Conservation (phyloP, 805 yeast genomes). For the Candida silvicultrix region DNA sequence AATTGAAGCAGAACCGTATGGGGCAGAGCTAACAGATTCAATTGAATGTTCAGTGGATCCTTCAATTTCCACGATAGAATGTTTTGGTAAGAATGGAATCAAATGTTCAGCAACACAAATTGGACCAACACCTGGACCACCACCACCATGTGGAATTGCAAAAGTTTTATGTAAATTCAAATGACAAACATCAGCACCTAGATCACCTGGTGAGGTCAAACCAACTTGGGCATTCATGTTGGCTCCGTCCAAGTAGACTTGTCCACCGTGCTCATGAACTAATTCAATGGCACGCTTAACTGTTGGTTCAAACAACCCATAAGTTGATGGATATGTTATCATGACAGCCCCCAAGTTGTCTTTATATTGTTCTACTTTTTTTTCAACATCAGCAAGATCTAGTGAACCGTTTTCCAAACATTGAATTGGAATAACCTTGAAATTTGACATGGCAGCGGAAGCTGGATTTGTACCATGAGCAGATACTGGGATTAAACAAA, state of each 20-base stretch:
- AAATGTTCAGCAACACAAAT: slow-evolving; percentile 86
- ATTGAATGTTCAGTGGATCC: slow-evolving; percentile 44
- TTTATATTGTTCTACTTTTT: slow-evolving; percentile 64
- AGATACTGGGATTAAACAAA: slow-evolving; percentile 92
- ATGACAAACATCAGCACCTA: slow-evolving; percentile 98
- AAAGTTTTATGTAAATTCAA: slow-evolving; percentile 95
- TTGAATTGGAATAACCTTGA: slow-evolving; percentile 89
- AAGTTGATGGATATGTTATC: slow-evolving; percentile 98
- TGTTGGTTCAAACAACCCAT: slow-evolving; percentile 93
- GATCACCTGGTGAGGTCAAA: slow-evolving; percentile 91
- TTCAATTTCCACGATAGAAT: slow-evolving; percentile 48
- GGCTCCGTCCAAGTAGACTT: slow-evolving; percentile 97
- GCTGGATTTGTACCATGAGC: slow-evolving; percentile 99
- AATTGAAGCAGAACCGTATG: slow-evolving; percentile 92
- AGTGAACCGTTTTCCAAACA: slow-evolving; percentile 83
- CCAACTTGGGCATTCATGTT: slow-evolving; percentile 99
- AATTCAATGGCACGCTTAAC: slow-evolving; percentile 79
- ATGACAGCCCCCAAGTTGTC: slow-evolving; percentile 80
- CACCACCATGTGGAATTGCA: slow-evolving; percentile 98
- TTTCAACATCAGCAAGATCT: slow-evolving; percentile 68
- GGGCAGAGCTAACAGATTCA: slow-evolving; percentile 82
- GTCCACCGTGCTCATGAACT: slow-evolving; percentile 85
- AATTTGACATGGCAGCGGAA: slow-evolving; percentile 94
- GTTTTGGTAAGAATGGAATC: slow-evolving; percentile 76
- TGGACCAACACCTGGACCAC: slow-evolving; percentile 99